These are phyloP conservation scores for Eremothecium gossypii DNA, from an alignment of 1,139 yeast species.

Conservation along the genomic window DNA sequence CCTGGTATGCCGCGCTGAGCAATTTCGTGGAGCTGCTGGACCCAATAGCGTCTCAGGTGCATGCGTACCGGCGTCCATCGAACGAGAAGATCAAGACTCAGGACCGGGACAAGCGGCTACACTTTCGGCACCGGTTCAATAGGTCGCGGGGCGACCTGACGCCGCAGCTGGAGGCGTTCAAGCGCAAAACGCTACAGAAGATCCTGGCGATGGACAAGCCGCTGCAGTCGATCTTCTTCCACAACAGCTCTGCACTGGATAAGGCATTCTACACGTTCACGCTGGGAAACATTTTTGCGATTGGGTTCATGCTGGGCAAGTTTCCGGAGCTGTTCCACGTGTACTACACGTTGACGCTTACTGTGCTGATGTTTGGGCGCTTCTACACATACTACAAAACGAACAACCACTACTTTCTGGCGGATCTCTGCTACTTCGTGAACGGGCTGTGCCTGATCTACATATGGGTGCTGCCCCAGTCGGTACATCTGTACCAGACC, in stretches of 20 bases:
- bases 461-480: constrained; percentile 75
- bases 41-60: constrained; percentile 23
- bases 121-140: constrained; percentile 12
- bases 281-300: constrained; percentile 54
- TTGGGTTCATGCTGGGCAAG: constrained; percentile 72
- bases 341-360: constrained; percentile 56
- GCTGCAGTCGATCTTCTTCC: constrained; percentile 21
- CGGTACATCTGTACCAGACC: constrained; percentile 62
- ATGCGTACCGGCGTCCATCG: constrained; percentile 12
- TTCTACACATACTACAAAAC: constrained; percentile 72
- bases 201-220: constrained; percentile 19
- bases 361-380: constrained; percentile 72
- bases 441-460: constrained; percentile 59
- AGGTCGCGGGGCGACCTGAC: constrained; percentile 13
- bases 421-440: constrained; percentile 90
- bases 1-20: constrained; percentile 13
- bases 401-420: constrained; percentile 77
- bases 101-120: constrained; percentile 6
- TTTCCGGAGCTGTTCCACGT: constrained; percentile 71
- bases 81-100: too few species aligned
- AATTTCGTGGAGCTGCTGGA: constrained; percentile 21
- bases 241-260: constrained; percentile 57
- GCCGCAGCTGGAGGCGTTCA: constrained; percentile 17
- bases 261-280: constrained; percentile 75
- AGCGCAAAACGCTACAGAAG: constrained; percentile 12